Evolutionary conservation across 2,329 filamentous ascomycete genomes (phyloP), one percentile per base, ranked within the genome.

Genomic region (Juglanconis sp.): DNA sequence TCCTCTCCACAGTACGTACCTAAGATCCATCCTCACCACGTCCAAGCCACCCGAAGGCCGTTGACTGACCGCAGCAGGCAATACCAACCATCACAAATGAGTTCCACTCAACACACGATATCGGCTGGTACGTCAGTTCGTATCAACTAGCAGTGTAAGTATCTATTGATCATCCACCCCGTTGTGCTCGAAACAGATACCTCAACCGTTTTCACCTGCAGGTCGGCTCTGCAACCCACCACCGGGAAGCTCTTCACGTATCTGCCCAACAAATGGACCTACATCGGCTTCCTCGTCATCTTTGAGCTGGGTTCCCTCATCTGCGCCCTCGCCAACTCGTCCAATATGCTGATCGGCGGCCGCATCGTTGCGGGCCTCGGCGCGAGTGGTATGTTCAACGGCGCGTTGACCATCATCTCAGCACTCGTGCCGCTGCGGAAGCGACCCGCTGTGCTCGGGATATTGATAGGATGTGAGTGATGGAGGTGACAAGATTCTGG

Each of bases 251-350:
- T 75, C 7, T 74, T 73, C 58, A 74, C 67, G 2, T 70, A 69
- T 53, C 70, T 69, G 48, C 65, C 66, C n/a, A 67, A 71, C 30
- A 75, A 74, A 68, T 73, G 68, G 67, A 69, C 69, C 2, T 74
- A 71, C 53, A 69, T 67, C 60, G 65, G 68, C 3, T 76, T 73
- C 42, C 46, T 76, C 3, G 35, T 68, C 2, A 56, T 75, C n/a
- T 76, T 76, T 59, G 73, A 77, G 66, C 47, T 83, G 1, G 82
- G 82, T 3, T 81, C 77, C 3, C 63, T 83, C 4, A 69, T 85
- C 17, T 64, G 60, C 48, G 62, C 40, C 13, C 47, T 56, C n/a
- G 42, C 60, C 32, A 54, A 47, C 24, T 44, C 34, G 11, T 60
- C 60, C 24, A 38, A 40, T 10, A 55, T 59, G 35, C 44, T 64